phyloP scores from a whole-genome alignment of 2,329 filamentous ascomycete genomes.

The Fusarium goolgardi region DNA sequence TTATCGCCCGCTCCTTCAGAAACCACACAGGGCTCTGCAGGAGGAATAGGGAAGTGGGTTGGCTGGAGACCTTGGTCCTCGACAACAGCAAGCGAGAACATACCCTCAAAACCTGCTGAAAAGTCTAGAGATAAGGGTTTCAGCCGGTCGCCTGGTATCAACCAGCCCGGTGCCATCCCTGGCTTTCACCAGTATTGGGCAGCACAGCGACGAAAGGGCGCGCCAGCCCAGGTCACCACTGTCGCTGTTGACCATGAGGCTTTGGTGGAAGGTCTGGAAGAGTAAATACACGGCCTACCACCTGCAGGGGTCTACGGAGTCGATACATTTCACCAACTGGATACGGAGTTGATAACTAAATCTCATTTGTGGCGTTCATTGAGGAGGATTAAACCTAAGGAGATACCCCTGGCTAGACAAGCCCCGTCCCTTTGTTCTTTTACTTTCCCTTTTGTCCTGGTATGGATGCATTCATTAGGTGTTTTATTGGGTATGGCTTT shows the following conservation, averaged over 20 bases:
- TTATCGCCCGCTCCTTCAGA: slow-evolving; percentile 44
- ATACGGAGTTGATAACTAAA: slow-evolving; percentile 37
- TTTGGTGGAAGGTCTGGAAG: slow-evolving; percentile 67
- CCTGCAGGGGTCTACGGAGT: not conserved
- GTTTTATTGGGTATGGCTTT: slow-evolving; percentile 20
- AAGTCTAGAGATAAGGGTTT: slow-evolving; percentile 53
- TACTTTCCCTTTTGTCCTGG: slow-evolving; percentile 15
- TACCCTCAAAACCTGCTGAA: slow-evolving; percentile 33
- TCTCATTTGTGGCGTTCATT: slow-evolving; percentile 44
- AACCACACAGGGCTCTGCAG: slow-evolving; percentile 40
- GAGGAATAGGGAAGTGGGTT: slow-evolving; percentile 58
- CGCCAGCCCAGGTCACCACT: slow-evolving; percentile 68
- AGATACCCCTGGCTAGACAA: slow-evolving; percentile 47
- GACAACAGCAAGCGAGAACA: slow-evolving; percentile 17
- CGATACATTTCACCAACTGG: slow-evolving; percentile 29
- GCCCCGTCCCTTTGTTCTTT: slow-evolving; percentile 37
- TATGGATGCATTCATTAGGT: slow-evolving; percentile 34
- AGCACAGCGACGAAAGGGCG: slow-evolving; percentile 61
- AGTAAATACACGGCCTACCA: slow-evolving; percentile 36
- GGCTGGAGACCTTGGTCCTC: slow-evolving; percentile 62
- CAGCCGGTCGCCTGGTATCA: slow-evolving; percentile 76
- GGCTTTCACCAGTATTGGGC: slow-evolving; percentile 73
- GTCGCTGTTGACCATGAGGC: slow-evolving; percentile 69
- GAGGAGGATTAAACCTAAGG: slow-evolving; percentile 34
- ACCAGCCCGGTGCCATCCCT: slow-evolving; percentile 79